Evolutionary conservation across 2,329 filamentous ascomycete genomes (phyloP).

Genomic region (Aspergillus felis): DNA sequence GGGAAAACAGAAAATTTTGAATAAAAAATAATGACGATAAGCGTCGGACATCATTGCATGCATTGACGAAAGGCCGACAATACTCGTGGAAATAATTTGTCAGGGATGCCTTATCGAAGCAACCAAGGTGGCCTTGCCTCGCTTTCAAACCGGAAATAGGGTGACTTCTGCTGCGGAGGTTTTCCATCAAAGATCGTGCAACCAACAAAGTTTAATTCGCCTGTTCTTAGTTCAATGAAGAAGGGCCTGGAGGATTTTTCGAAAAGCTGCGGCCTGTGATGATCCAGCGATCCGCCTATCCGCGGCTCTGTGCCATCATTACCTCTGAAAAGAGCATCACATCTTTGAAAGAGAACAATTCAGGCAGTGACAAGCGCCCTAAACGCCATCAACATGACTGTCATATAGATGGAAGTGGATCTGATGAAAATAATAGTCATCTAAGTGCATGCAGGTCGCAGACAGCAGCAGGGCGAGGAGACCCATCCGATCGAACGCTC

Average conservation of each 20-base stretch:
- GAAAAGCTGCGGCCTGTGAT: conserved; percentile 1
- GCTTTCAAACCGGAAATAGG: conserved; percentile 15
- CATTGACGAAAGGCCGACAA: conserved; percentile 19
- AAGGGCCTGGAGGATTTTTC: conserved; percentile 4
- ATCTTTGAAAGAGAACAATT: conserved; percentile 7
- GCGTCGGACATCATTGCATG: conserved; percentile 35
- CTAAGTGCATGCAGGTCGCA: conserved; percentile 4
- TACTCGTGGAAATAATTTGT: neutral
- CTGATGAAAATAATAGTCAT: conserved; percentile 2
- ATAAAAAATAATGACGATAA: conserved; percentile 15
- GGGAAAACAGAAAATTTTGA: conserved; percentile 17
- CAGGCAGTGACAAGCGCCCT: conserved; percentile 27
- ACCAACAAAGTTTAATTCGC: conserved; percentile 8
- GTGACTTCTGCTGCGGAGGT: conserved; percentile 1
- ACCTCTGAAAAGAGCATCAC: conserved; percentile 4
- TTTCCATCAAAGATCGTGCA: conserved; percentile 14
- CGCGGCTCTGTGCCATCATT: conserved; percentile 9
- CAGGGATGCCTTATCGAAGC: conserved; percentile 1
- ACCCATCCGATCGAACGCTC: conserved; percentile 1
- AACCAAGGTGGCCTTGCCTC: conserved; percentile 9
- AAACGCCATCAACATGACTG: conserved; percentile 24
- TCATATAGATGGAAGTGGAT: conserved; percentile 8
- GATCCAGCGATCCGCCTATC: conserved; percentile 5
- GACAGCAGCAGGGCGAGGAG: neutral
- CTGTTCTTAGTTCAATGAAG: neutral